Evolutionary conservation across 371 early-diverging fungal genomes (phyloP).

Genomic region (Mortierella sp.): DNA sequence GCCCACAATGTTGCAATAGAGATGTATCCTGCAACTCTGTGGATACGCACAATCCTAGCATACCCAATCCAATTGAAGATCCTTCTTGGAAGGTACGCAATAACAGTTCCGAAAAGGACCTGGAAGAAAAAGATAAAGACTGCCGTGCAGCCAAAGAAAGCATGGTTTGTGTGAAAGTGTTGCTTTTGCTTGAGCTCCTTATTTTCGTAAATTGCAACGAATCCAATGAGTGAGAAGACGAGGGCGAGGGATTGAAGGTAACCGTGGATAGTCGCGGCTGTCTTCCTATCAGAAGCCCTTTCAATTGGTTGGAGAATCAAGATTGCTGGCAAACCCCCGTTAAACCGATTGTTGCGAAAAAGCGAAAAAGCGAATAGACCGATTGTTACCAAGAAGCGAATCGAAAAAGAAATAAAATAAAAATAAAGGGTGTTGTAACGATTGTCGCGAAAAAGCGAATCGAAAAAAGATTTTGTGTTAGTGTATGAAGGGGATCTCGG

Average conservation of each 20-base stretch:
- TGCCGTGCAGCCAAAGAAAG: constrained; percentile 24
- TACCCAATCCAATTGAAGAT: constrained; percentile 29
- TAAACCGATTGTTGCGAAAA: too few species aligned
- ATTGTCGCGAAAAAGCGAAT: background rate
- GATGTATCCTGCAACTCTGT: constrained; percentile 43
- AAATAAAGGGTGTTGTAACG: too few species aligned
- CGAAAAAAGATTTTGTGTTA: background rate
- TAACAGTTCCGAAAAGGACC: constrained; percentile 34
- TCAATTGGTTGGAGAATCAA: constrained; percentile 42
- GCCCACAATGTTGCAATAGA: constrained; percentile 42
- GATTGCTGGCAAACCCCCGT: constrained; percentile 16
- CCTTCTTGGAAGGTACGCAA: constrained; percentile 36
- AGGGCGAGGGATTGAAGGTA: constrained; percentile 28
- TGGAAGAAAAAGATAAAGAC: constrained; percentile 34
- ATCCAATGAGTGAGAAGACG: constrained; percentile 28
- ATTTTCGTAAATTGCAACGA: constrained; percentile 38
- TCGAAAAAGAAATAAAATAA: background rate
- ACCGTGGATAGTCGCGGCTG: constrained; percentile 30
- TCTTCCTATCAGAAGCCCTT: constrained; percentile 16
- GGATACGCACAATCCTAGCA: constrained; percentile 33
- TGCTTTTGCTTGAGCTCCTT: constrained; percentile 28
- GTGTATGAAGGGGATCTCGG: background rate
- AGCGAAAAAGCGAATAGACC: too few species aligned
- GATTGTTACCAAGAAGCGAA: background rate
- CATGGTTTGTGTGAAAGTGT: constrained; percentile 47